Evolutionary conservation across 179 eudicot species (phyloP), one percentile per base, ranked within the genome.

Genomic region (Beta lomatogona): DNA sequence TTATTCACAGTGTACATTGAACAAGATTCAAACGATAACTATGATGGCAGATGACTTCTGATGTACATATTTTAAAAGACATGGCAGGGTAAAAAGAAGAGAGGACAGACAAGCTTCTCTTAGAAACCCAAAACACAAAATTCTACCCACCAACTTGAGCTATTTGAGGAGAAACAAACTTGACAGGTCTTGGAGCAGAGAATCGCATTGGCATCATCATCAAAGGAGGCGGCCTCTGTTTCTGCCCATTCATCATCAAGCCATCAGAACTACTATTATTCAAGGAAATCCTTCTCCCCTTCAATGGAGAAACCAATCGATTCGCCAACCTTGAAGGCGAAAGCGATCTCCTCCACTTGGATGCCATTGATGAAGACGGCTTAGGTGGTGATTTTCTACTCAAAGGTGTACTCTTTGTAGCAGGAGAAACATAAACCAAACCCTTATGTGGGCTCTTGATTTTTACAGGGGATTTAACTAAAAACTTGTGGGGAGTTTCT

Each of bases 401-500:
- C 67, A 81, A 59, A n/a, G 31, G 9, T 46, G 71, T n/a, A 41
- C 57, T 4, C 81, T 81, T 81, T 22, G 46, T 48, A 61, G 79
- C 78, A 66, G 81, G 77, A 64, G 86, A 77, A 77, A 77, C 84
- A 65, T 75, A 63, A 79, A 28, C 16, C 31, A 44, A 48, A 82
- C 84, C 82, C 83, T 81, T 85, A 60, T 85, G 85, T 10, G 94
- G 93, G 28, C 88, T 91, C 79, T 75, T 93, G 69, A 90, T 88
- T 82, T 87, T 91, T 28, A 89, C 92, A 28, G 91, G 94, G 31
- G 97, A 87, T 83, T 91, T 96, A 79, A 96, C 85, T 87, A 94
- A 70, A 87, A 96, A 96, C 79, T 91, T 96, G 66, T 96, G 98
- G 0, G 96, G 95, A 53, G 88, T 84, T 61, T 86, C 93, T 4